phyloP scores from a whole-genome alignment of 805 yeast genomes.

The Jamesozyma lodderae region DNA sequence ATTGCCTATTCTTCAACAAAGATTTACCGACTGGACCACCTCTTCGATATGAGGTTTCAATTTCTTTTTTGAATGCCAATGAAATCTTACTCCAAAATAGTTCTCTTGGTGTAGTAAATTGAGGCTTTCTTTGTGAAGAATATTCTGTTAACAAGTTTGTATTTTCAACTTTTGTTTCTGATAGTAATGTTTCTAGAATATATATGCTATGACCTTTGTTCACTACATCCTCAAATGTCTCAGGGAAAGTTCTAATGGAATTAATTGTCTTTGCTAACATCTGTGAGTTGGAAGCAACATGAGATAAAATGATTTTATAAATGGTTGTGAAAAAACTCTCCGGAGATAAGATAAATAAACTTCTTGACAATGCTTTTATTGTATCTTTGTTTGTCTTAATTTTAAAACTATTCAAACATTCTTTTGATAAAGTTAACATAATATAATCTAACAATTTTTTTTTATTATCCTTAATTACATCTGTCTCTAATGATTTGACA shows the following conservation, averaged over 20 bases:
- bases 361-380: slow-evolving; percentile 8
- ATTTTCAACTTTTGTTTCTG: slow-evolving; percentile 9
- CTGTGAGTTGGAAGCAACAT: slow-evolving; percentile 14
- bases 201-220: slow-evolving; percentile 11
- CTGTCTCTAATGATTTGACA: slow-evolving; percentile 19
- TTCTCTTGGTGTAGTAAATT: slow-evolving; percentile 12
- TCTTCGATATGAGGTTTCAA: slow-evolving; percentile 25
- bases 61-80: slow-evolving; percentile 21
- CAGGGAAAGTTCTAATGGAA: slow-evolving; percentile 21
- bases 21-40: slow-evolving; percentile 32
- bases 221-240: slow-evolving; percentile 16
- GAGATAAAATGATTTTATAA: slow-evolving; percentile 18
- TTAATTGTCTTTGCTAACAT: slow-evolving; percentile 22
- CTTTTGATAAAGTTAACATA: slow-evolving; percentile 11
- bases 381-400: slow-evolving; percentile 7
- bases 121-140: slow-evolving; percentile 12
- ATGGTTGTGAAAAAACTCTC: slow-evolving; percentile 17
- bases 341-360: slow-evolving; percentile 18
- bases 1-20: slow-evolving; percentile 14
- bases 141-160: slow-evolving; percentile 15
- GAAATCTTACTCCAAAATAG: slow-evolving; percentile 25
- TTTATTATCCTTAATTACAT: slow-evolving; percentile 13
- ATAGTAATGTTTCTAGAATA: slow-evolving; percentile 14
- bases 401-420: slow-evolving; percentile 8
- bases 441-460: slow-evolving; percentile 16